Evolutionary conservation across 2,329 filamentous ascomycete genomes (phyloP), one percentile per base, ranked within the genome.

Genomic region (Cordyceps javanica): DNA sequence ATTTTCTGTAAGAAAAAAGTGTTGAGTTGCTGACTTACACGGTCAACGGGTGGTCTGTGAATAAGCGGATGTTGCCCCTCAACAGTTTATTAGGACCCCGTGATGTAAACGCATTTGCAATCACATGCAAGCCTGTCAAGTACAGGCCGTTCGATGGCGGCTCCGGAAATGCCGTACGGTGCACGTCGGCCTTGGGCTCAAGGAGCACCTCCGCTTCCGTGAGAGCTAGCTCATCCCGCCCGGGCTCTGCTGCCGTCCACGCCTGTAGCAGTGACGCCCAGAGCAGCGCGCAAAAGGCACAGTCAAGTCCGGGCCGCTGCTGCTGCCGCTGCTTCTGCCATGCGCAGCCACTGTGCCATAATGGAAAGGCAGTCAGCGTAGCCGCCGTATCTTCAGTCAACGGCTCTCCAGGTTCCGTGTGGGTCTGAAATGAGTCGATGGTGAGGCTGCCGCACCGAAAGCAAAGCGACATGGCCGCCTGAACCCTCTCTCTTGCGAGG

Each of bases 51-150:
- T 13, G 16, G 6, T 36, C 26, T 23, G 10, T 25, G 41, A 46
- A 46, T 26, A 46, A 38, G 41, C 25, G 44, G 44, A 56, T 19
- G 21, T 25, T 41, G 34, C 44, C 25, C 34, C 53, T 39, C 54
- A 56, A 48, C 42, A 49, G 26, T 56, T 56, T 48, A 16, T 56
- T 48, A 16, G 25, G 41, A 8, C 13, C 26, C 7, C 19, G 14
- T 13, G 23, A 16, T 36, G 42, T 30, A n/a, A 11, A 30, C 11
- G 26, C 21, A 2, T 14, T 38, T 13, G 14, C 21, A 21, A 26
- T 56, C 54, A 56, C 54, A 56, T 56, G 54, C 32, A 56, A 42
- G n/a, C 13, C 19, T 8, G 5, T 13, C 26, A 41, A 10, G n/a
- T 13, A 36, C 2, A n/a, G 13, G 19, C 42, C 23, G 8, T 11